Base-by-base conservation (phyloP, 2,329 filamentous ascomycete genomes). In the Beauveria scarabaeidicola region DNA sequence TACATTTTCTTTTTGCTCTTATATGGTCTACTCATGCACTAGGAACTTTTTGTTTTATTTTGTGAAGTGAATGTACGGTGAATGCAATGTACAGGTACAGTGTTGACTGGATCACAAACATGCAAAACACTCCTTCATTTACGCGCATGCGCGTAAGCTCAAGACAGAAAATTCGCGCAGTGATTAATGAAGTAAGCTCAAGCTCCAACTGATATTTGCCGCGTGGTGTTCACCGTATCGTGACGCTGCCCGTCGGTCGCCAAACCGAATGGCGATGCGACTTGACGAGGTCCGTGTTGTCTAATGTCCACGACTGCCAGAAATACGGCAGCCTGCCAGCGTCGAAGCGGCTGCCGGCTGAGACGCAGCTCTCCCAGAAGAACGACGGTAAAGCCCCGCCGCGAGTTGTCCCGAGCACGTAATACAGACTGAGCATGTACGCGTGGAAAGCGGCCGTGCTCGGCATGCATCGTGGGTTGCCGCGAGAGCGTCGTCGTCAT, bases 351-450 rank as follows among this genome's bases (percentile, higher is more conserved):
- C 82, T 84, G 8, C 85, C 84, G 9, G 85, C 85, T 0, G 82
- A 83, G 1, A 83, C 85, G 60, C 84, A 87, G 15, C 84, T 85
- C 69, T 88, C 84, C 79, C 81, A 87, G 0, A 87, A 87, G 75
- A 0, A 87, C 77, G 41, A 86, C 69, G 0, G 84, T 84, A 66
- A 86, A 86, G 1, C 76, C 76, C 73, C 0, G 77, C 77, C 0
- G 84, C 87, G 1, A 88, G 73, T 1, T 1, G 75, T 77, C 41
- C 84, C 77, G 51, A 87, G 82, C 7, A 87, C 82, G 52, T 73
- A 78, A 68, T 88, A 87, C 53, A 87, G 68, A 2, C 85, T 84
- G 0, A 87, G 72, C 65, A 87, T 85, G 69, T 87, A 87, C 1
- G 74, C 71, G 66, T 87, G 82, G 64, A 79, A 73, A 10, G 76